phyloP scores from a whole-genome alignment of 148 eudicot species.

The Fallopia convolvulus region DNA sequence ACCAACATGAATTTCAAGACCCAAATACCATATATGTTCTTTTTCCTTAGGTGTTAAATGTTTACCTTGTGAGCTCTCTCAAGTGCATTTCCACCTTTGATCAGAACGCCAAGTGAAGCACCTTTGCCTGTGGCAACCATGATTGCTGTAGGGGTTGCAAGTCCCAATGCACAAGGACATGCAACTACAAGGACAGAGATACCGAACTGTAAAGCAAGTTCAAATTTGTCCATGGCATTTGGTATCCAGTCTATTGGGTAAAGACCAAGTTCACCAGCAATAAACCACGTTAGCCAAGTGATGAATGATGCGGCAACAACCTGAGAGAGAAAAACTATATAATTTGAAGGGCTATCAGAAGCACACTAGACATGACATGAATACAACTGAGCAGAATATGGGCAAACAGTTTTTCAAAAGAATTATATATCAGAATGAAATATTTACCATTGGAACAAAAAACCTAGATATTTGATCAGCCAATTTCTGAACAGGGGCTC shows the following conservation, averaged over 20 bases:
- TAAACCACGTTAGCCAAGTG: slow-evolving; percentile 87
- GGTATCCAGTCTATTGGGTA: slow-evolving; percentile 83
- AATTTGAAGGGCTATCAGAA: neutral
- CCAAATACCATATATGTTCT: neutral
- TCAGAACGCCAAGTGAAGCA: slow-evolving; percentile 93
- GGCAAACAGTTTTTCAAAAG: neutral
- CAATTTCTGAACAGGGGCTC: slow-evolving; percentile 96
- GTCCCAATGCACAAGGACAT: slow-evolving; percentile 96
- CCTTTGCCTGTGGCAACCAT: slow-evolving; percentile 99
- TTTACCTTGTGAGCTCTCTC: slow-evolving; percentile 89
- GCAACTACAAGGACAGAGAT: slow-evolving; percentile 94
- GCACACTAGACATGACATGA: neutral
- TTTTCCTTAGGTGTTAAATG: neutral
- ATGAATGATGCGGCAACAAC: slow-evolving; percentile 67
- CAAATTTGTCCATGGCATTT: slow-evolving; percentile 82
- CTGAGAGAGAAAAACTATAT: slow-evolving; percentile 26
- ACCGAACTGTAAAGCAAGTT: slow-evolving; percentile 94
- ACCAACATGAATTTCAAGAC: neutral
- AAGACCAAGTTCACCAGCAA: slow-evolving; percentile 62
- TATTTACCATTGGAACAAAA: slow-evolving; percentile 87
- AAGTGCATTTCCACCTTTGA: slow-evolving; percentile 92
- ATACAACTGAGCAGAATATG: neutral
- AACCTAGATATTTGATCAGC: slow-evolving; percentile 86
- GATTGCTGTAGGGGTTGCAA: slow-evolving; percentile 98
- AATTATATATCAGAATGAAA: neutral